These are phyloP conservation scores for Sporobolomyces pararoseus DNA, from an alignment of 768 basidiomycete species.

Conservation along the genomic window DNA sequence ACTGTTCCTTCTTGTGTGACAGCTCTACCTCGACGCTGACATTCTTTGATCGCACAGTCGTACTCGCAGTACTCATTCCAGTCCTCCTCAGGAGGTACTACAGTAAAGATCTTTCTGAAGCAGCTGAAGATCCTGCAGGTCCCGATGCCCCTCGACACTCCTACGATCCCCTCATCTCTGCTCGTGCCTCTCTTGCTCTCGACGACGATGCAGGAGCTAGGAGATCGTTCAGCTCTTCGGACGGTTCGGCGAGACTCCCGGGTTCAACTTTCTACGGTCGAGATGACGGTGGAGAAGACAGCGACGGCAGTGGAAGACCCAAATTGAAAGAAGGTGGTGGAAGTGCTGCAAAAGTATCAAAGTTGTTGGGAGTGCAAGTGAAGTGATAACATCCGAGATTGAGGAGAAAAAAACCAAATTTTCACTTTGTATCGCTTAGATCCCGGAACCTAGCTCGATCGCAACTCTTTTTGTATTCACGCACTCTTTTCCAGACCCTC, in stretches of 20 bases:
- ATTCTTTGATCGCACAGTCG: conserved; percentile 12
- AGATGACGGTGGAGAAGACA: background rate
- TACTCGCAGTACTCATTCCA: conserved; percentile 37
- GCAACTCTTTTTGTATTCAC: too few species aligned
- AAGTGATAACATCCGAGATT: background rate
- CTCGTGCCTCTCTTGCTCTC: conserved; percentile 6
- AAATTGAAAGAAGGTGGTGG: conserved; percentile 13
- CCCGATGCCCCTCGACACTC: background rate
- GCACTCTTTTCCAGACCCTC: too few species aligned
- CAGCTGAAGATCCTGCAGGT: conserved; percentile 10
- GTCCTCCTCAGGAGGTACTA: conserved; percentile 27
- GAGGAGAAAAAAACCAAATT: background rate
- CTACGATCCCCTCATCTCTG: conserved; percentile 6
- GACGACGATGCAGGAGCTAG: conserved; percentile 7
- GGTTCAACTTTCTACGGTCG: background rate
- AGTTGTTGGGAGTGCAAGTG: conserved; percentile 27
- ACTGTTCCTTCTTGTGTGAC: background rate
- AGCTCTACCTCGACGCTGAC: background rate
- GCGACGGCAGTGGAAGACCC: conserved; percentile 11
- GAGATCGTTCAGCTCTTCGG: conserved; percentile 10
- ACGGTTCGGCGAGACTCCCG: conserved; percentile 13
- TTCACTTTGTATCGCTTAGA: background rate
- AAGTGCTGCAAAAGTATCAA: conserved; percentile 24
- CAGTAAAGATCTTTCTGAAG: conserved; percentile 29
- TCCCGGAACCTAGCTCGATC: too few species aligned